Conservation (phyloP, 768 basidiomycete genomes). For the Amanita inopinata region DNA sequence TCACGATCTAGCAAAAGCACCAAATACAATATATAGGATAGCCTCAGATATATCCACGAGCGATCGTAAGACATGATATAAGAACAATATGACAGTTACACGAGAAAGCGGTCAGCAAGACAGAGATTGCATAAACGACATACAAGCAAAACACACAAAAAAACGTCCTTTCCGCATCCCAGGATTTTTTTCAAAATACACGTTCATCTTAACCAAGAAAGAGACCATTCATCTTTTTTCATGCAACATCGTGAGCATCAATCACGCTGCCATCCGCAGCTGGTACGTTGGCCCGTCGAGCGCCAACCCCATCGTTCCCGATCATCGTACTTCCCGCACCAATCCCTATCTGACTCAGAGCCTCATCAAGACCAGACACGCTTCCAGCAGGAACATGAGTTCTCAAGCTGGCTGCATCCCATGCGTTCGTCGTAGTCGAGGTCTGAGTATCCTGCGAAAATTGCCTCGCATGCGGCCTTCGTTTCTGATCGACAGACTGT, state of each 20-base stretch:
- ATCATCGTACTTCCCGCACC: slow-evolving; percentile 2
- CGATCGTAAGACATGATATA: too few species aligned
- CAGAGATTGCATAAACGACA: too few species aligned
- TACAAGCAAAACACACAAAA: too few species aligned
- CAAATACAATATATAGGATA: too few species aligned
- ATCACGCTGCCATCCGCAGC: background rate
- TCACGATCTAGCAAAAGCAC: too few species aligned
- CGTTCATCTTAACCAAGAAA: background rate
- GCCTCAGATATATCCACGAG: too few species aligned
- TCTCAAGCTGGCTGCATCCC: background rate
- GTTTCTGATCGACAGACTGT: background rate
- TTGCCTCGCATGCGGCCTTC: background rate
- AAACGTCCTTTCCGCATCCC: background rate
- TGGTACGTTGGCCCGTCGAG: background rate
- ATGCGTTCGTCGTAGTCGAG: slow-evolving; percentile 1
- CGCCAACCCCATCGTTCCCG: background rate
- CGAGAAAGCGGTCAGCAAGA: too few species aligned
- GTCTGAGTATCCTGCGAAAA: background rate
- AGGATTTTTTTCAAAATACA: background rate
- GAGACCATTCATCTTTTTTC: background rate
- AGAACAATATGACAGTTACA: too few species aligned
- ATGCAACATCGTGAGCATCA: slow-evolving; percentile 4
- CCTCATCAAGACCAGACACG: slow-evolving; percentile 2
- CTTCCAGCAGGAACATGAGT: background rate
- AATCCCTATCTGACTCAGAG: background rate